Evolutionary conservation across 768 basidiomycete genomes (phyloP).

Genomic region (Phlebiopsis flavidoalba): DNA sequence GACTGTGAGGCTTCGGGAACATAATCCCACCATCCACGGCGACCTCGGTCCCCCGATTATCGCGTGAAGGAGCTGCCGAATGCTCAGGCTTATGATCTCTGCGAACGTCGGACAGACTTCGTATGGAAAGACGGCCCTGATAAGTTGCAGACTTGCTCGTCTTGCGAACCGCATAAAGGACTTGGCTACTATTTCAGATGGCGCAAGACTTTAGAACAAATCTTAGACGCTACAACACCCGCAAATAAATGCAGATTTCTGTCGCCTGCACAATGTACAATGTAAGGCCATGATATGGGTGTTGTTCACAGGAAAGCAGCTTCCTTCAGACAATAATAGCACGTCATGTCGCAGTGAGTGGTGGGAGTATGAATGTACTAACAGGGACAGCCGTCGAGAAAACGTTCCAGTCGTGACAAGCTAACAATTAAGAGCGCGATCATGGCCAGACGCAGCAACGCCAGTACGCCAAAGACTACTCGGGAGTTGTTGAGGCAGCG

Average conservation of each 20-base stretch:
- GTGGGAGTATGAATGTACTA: conserved; percentile 1
- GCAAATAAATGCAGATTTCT: conserved; percentile 55
- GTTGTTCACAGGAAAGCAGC: conserved; percentile 36
- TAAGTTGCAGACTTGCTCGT: conserved; percentile 44
- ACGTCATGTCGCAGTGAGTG: too few species aligned
- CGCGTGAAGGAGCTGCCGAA: background rate
- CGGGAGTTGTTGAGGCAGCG: conserved; percentile 57
- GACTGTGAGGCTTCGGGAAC: conserved; percentile 26
- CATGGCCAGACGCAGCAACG: conserved; percentile 38
- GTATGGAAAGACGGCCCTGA: conserved; percentile 51
- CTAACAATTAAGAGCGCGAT: conserved; percentile 39
- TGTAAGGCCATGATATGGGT: conserved; percentile 32
- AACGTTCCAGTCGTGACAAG: conserved; percentile 31
- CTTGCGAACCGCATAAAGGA: conserved; percentile 51
- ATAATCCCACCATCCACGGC: conserved; percentile 55
- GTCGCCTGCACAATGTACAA: conserved; percentile 43
- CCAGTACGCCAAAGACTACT: conserved; percentile 41
- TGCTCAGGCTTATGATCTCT: conserved; percentile 31
- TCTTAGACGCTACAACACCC: conserved; percentile 47
- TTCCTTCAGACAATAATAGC: conserved; percentile 30
- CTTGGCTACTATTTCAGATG: conserved; percentile 24
- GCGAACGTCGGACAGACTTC: conserved; percentile 26
- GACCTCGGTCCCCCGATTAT: conserved; percentile 11
- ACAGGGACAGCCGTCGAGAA: conserved; percentile 48
- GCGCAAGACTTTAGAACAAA: conserved; percentile 5